These are phyloP conservation scores for Holtermannia corniformis DNA, from an alignment of 768 basidiomycete species.

Conservation along the genomic window DNA sequence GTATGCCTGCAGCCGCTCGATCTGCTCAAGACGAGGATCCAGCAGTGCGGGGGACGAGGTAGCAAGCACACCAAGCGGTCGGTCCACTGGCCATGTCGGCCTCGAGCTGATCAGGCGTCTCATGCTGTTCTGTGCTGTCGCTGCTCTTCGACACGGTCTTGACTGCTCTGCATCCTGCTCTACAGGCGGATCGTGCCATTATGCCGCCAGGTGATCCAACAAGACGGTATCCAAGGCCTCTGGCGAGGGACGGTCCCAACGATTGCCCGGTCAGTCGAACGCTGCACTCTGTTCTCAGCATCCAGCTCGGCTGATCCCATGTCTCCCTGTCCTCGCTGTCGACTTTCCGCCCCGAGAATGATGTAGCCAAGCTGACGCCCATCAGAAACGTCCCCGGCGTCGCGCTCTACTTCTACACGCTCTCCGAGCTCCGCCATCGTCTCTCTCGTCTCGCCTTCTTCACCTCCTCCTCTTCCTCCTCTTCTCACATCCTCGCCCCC, in stretches of 20 bases:
- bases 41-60: conserved; percentile 54
- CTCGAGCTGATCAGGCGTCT: no score
- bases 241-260: conserved; percentile 86
- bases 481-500: not conserved
- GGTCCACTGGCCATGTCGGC: no score
- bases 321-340: no score
- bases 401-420: conserved; percentile 77
- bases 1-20: conserved; percentile 50
- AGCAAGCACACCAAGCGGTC: conserved; percentile 14
- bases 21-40: conserved; percentile 81
- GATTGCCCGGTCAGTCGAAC: conserved; percentile 51
- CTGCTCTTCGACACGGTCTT: no score
- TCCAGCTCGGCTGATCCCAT: no score
- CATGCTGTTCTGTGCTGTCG: not conserved
- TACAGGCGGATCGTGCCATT: conserved; percentile 19
- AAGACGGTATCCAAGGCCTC: conserved; percentile 60
- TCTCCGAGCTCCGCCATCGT: conserved; percentile 68
- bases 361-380: not conserved
- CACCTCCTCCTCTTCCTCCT: conserved; percentile 33
- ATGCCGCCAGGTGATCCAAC: conserved; percentile 48
- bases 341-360: no score
- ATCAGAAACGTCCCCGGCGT: conserved; percentile 83
- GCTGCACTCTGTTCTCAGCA: not conserved
- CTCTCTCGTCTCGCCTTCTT: conserved; percentile 70
- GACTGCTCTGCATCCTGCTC: not conserved